phyloP scores from a whole-genome alignment of 2,329 filamentous ascomycete genomes.

The Neonectria neomacrospora region DNA sequence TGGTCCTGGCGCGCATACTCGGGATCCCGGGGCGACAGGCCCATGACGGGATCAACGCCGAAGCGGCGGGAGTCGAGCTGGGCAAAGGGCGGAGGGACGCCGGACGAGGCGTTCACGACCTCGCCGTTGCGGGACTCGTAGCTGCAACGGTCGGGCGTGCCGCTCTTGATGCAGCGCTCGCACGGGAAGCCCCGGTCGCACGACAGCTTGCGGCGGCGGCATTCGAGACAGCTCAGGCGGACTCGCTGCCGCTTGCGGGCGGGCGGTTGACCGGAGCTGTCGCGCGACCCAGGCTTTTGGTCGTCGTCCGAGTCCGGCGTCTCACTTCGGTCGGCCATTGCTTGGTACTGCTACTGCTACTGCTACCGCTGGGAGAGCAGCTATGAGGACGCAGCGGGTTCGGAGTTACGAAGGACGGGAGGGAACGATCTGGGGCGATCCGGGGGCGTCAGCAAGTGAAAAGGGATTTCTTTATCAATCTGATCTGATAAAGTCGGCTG shows the following conservation, averaged over 20 bases:
- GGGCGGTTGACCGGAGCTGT: conserved; percentile 50
- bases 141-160: conserved; percentile 68
- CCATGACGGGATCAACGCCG: conserved; percentile 46
- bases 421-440: conserved; percentile 33
- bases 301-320: conserved; percentile 53
- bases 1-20: conserved; percentile 59
- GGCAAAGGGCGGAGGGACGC: conserved; percentile 56
- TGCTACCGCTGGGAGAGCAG: conserved; percentile 19
- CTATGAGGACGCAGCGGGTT: conserved; percentile 32
- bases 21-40: conserved; percentile 50
- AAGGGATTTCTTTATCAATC: conserved; percentile 54
- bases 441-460: conserved; percentile 45
- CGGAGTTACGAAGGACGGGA: conserved; percentile 51
- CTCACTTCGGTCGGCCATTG: conserved; percentile 52
- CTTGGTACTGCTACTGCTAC: conserved; percentile 17
- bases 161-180: conserved; percentile 71
- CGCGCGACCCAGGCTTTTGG: conserved; percentile 41
- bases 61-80: conserved; percentile 55
- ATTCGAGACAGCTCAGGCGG: conserved; percentile 69
- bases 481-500: conserved; percentile 51
- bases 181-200: conserved; percentile 71
- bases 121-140: conserved; percentile 68
- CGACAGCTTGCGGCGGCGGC: conserved; percentile 69
- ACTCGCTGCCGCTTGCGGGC: conserved; percentile 69
- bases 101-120: conserved; percentile 59